Conservation (phyloP, 2,329 filamentous ascomycete species). For the Alternaria consortialis region DNA sequence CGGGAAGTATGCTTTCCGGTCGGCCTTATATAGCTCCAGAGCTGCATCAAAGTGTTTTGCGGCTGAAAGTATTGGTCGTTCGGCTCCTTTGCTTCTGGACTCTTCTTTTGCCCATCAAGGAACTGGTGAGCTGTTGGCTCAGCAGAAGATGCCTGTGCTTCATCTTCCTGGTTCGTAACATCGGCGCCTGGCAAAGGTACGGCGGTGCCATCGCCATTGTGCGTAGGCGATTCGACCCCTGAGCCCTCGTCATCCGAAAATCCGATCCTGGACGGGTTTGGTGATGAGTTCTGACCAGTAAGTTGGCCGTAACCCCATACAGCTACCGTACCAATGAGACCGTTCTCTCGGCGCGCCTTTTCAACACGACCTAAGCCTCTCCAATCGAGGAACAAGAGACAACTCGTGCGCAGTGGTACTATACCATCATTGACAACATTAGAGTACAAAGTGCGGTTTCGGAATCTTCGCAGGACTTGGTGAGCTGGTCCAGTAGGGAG, state of each 20-base stretch:
- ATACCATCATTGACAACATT: slow-evolving; percentile 99
- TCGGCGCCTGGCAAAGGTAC: slow-evolving; percentile 76
- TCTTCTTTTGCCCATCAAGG: slow-evolving; percentile 38
- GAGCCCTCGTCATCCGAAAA: slow-evolving; percentile 43
- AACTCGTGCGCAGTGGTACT: slow-evolving; percentile 92
- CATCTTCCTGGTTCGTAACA: slow-evolving; percentile 73
- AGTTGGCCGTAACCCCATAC: slow-evolving; percentile 96
- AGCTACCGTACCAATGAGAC: slow-evolving; percentile 89
- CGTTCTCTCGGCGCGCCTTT: slow-evolving; percentile 91
- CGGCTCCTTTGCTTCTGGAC: slow-evolving; percentile 26
- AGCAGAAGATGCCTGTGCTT: slow-evolving; percentile 52
- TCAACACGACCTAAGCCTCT: slow-evolving; percentile 91
- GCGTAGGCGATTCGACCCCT: slow-evolving; percentile 39
- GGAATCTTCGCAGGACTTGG: slow-evolving; percentile 83
- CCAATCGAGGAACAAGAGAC: slow-evolving; percentile 96
- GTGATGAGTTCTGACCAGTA: slow-evolving; percentile 70
- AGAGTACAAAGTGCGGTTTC: slow-evolving; percentile 91
- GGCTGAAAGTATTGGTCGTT: slow-evolving; percentile 39
- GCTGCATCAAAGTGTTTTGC: slow-evolving; percentile 57
- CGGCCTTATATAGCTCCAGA: slow-evolving; percentile 79
- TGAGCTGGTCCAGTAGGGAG: slow-evolving; percentile 92
- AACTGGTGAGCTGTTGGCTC: slow-evolving; percentile 46
- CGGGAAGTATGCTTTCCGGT: slow-evolving; percentile 72
- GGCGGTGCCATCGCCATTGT: slow-evolving; percentile 54
- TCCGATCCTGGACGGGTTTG: slow-evolving; percentile 62